Conservation (phyloP, 257 asterid genomes). For the Pogostemon cablin region DNA sequence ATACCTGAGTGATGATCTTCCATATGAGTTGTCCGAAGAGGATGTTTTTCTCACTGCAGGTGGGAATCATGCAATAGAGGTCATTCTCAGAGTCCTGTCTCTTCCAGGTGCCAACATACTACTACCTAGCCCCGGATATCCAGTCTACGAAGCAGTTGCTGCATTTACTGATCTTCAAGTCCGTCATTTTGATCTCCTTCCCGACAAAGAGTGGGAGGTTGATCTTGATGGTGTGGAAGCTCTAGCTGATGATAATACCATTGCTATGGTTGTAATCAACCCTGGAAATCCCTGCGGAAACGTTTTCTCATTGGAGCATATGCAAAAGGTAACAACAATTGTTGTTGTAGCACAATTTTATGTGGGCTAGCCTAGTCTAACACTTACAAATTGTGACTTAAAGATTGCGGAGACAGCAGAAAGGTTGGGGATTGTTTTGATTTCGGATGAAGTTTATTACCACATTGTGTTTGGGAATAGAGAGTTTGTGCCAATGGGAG, state of each 20-base stretch:
- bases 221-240: constrained; percentile 59
- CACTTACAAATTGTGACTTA: not conserved
- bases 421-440: constrained; percentile 56
- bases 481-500: constrained; percentile 58
- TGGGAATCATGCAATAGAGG: constrained; percentile 67
- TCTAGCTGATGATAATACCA: constrained; percentile 66
- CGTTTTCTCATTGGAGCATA: constrained; percentile 57
- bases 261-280: constrained; percentile 68
- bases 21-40: constrained; percentile 44
- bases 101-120: constrained; percentile 66
- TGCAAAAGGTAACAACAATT: constrained; percentile 51
- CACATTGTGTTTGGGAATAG: constrained; percentile 58
- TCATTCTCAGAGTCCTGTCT: constrained; percentile 54
- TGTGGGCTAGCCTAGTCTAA: constrained; percentile 7
- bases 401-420: constrained; percentile 71
- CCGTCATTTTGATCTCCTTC: constrained; percentile 66
- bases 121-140: constrained; percentile 72
- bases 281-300: constrained; percentile 86
- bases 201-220: constrained; percentile 67
- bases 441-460: constrained; percentile 72
- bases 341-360: too few relatives aligned
- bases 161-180: constrained; percentile 55
- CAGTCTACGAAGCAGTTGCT: constrained; percentile 62
- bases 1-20: constrained; percentile 52
- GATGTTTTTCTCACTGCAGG: constrained; percentile 66